Percentiles rank a stretch among this genome's conserved stretches.
Conservation (phyloP, 331 rosid genomes). For the Pyrus hybrid region DNA sequence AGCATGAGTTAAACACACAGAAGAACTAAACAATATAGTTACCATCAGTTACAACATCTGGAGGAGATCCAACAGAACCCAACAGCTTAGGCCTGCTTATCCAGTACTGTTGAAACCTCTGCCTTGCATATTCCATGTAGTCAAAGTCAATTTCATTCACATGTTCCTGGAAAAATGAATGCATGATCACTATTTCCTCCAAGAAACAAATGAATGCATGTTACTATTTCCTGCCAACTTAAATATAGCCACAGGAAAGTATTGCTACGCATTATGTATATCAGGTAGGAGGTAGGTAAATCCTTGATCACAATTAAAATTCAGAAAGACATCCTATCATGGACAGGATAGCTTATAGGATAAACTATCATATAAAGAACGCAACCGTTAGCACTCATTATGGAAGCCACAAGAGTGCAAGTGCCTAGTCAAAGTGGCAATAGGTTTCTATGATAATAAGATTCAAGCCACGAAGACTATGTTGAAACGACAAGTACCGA, state of each 20-base stretch:
- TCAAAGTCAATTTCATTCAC: too few relatives aligned
- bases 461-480: background rate
- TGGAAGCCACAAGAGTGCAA: background rate
- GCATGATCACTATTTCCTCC: background rate
- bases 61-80: slow-evolving; percentile 16
- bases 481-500: slow-evolving; percentile 40
- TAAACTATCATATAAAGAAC: too few relatives aligned
- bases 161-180: slow-evolving; percentile 40
- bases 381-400: too few relatives aligned
- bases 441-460: background rate
- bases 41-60: background rate
- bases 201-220: background rate
- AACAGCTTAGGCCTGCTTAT: slow-evolving; percentile 31
- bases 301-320: background rate
- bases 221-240: background rate
- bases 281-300: background rate
- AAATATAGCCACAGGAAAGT: background rate
- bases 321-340: background rate
- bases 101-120: slow-evolving; percentile 67
- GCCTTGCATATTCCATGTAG: slow-evolving; percentile 65
- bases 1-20: background rate
- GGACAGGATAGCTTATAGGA: background rate
- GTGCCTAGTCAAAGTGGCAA: background rate
- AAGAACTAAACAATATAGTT: slow-evolving; percentile 6
- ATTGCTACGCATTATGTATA: background rate